Evolutionary conservation across 768 basidiomycete genomes (phyloP), one percentile per base, ranked within the genome.

Genomic region (Phanerochaete carnosa): DNA sequence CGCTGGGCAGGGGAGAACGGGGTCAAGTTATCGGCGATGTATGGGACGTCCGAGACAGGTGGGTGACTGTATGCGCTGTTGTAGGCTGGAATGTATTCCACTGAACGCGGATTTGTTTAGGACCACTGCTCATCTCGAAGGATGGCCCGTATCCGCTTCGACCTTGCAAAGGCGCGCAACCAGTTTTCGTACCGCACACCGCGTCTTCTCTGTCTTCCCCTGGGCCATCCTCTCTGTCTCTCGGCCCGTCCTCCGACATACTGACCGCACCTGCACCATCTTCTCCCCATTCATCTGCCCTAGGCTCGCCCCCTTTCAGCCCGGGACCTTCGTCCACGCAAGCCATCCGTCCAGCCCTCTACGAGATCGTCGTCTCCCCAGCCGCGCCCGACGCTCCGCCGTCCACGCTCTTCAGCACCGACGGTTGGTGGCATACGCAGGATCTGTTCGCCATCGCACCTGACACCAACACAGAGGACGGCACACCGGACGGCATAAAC

Each of bases 341-440:
- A 33, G 22, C 52, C 4, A 16, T 22, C 32, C 52, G 52, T 22
- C 55, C 39, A 7, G 29, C 55, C 28, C 33, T 66, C 46, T 62
- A 56, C 62, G 65, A 66, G 35, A 23, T 61, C 26, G 57, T 59
- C 37, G 56, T 63, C 11, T 50, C 59, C 4, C 32, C 53, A 1
- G 49, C 15, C 35, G 63, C 55, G 25, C 55, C 59, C 25, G 65
- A 68, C 54, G 62, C 65, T 32, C 66, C 68, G 2, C 65, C 65
- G 26, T 51, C 60, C 11, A 50, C 62, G 26, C 33, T 69, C n/a
- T 46, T 60, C 43, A 54, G 43, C 9, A 33, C 52, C 9, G 66
- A 65, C 49, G 61, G 62, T 26, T 45, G 45, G 12, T 65, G 64
- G 56, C 66, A 67, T 55, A 64, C 66, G 4, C 57, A 58, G n/a